phyloP scores from a whole-genome alignment of 108 stramenopile species.

The Schizochytrium sp. region DNA sequence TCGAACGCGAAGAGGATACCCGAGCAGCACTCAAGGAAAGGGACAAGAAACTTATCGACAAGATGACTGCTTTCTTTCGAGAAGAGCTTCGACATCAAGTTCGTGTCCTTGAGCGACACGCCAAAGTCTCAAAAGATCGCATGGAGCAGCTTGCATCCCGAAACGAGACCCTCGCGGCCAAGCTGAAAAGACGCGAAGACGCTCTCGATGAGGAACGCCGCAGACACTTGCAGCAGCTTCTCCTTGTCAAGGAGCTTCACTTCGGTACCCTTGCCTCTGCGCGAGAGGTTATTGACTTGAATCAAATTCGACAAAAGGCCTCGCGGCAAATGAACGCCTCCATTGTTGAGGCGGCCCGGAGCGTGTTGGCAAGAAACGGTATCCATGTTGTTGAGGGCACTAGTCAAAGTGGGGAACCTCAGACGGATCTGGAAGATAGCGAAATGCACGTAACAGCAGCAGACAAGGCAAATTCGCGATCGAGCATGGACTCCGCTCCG shows the following conservation, averaged over 20 bases:
- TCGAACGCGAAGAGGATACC: neutral
- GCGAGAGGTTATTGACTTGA: neutral
- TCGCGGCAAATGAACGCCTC: neutral
- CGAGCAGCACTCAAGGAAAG: neutral
- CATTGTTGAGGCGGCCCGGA: neutral
- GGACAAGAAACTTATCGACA: neutral
- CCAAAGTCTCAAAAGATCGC: neutral
- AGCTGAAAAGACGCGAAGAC: neutral
- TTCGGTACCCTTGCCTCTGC: neutral
- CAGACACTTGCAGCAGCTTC: neutral
- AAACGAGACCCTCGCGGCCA: neutral
- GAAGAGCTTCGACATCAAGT: neutral
- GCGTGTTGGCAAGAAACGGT: neutral
- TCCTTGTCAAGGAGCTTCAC: neutral
- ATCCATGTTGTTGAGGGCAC: neutral
- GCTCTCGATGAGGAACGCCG: neutral
- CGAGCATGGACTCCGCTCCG: neutral
- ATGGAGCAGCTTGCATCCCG: neutral
- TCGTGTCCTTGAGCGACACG: neutral
- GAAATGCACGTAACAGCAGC: too few relatives aligned
- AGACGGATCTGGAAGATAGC: too few relatives aligned
- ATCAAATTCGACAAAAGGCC: neutral
- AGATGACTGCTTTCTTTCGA: neutral
- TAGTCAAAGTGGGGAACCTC: neutral
- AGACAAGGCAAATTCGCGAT: too few relatives aligned